Evolutionary conservation across 768 basidiomycete species (phyloP).

Genomic region (Clathrus columnatus): DNA sequence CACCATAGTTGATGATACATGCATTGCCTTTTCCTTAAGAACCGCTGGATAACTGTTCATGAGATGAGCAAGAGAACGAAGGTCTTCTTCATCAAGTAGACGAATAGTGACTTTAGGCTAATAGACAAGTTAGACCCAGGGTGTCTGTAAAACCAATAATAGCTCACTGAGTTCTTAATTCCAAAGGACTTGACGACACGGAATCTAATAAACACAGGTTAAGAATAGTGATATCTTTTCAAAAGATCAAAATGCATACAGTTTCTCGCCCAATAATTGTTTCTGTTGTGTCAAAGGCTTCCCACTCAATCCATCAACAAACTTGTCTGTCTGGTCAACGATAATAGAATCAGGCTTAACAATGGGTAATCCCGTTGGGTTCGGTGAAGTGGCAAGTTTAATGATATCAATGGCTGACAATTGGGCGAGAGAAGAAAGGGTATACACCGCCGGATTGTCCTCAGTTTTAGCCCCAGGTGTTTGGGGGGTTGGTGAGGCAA

Average conservation of each 20-base stretch:
- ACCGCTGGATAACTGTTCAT: slow-evolving; percentile 81
- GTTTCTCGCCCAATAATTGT: slow-evolving; percentile 71
- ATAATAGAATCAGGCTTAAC: slow-evolving; percentile 65
- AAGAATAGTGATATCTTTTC: slow-evolving; percentile 13
- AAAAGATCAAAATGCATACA: slow-evolving; percentile 31
- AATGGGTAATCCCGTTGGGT: slow-evolving; percentile 43
- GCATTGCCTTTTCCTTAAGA: slow-evolving; percentile 60
- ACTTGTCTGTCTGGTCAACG: slow-evolving; percentile 61
- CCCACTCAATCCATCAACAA: slow-evolving; percentile 52
- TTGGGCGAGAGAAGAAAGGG: slow-evolving; percentile 60
- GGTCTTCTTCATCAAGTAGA: slow-evolving; percentile 77
- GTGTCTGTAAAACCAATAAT: slow-evolving; percentile 3
- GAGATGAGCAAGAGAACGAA: slow-evolving; percentile 73
- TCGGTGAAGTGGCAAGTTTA: slow-evolving; percentile 46
- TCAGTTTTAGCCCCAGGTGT: slow-evolving; percentile 39
- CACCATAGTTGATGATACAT: neutral
- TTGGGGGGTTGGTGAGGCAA: slow-evolving; percentile 48
- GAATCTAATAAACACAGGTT: slow-evolving; percentile 27
- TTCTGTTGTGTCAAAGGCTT: slow-evolving; percentile 57
- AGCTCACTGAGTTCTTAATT: slow-evolving; percentile 66
- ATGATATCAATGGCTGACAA: slow-evolving; percentile 73
- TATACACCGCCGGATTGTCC: slow-evolving; percentile 25
- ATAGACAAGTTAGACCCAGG: neutral
- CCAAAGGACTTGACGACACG: slow-evolving; percentile 65
- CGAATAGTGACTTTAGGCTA: slow-evolving; percentile 80